Conservation (phyloP, 331 rosid species). For the Quercus lobata region DNA sequence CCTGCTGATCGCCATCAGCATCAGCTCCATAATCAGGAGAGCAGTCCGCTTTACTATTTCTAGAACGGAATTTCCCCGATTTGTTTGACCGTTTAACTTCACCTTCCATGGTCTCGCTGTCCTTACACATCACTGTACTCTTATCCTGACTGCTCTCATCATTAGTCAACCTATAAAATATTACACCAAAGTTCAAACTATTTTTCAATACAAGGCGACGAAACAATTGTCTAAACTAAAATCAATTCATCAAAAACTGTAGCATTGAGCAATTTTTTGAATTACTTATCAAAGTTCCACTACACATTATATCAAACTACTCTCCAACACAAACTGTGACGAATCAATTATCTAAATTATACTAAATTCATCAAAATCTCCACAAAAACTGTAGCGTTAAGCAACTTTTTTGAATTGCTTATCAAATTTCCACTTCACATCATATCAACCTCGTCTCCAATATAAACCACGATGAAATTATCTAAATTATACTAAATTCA, state of each 20-base stretch:
- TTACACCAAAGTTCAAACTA: not conserved
- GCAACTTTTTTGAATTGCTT: no score
- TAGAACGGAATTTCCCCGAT: conserved; percentile 64
- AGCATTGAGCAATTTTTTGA: not conserved
- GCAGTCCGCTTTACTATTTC: conserved; percentile 64
- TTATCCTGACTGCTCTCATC: conserved; percentile 66
- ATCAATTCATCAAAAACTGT: not conserved
- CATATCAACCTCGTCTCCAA: no score
- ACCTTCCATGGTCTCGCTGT: conserved; percentile 44
- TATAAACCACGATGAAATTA: no score
- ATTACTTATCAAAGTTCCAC: no score
- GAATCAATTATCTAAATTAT: no score
- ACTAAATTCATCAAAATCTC: no score
- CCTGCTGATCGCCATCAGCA: conserved; percentile 75
- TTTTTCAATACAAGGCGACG: not conserved
- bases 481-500: no score
- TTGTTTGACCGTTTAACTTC: conserved; percentile 68
- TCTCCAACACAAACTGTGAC: no score
- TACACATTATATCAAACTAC: no score
- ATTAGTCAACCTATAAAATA: conserved; percentile 37
- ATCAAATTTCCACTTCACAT: no score
- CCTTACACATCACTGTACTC: conserved; percentile 42
- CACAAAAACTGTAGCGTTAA: no score
- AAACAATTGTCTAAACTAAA: not conserved
- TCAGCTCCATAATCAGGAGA: conserved; percentile 73